Evolutionary conservation across 2,329 filamentous ascomycete genomes (phyloP).

Genomic region (Fusarium oxysporum): DNA sequence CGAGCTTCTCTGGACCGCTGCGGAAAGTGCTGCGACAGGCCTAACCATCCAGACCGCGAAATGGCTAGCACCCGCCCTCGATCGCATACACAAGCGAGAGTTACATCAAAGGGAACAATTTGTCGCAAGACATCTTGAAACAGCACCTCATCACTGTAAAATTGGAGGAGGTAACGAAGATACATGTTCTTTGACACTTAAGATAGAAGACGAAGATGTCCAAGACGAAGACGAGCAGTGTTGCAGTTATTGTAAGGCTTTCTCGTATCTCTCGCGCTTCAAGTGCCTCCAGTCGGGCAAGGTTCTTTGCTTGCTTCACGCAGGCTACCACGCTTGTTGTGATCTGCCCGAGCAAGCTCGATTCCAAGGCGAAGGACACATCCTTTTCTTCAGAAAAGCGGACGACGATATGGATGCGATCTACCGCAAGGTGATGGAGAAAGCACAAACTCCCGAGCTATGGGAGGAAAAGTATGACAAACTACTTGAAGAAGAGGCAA

Average conservation of each 20-base stretch:
- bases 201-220: slow-evolving; percentile 78
- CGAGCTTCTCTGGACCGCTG: slow-evolving; percentile 91
- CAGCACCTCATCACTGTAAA: slow-evolving; percentile 64
- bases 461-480: slow-evolving; percentile 94
- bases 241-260: slow-evolving; percentile 92
- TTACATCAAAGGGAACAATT: slow-evolving; percentile 75
- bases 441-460: slow-evolving; percentile 83
- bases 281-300: slow-evolving; percentile 86
- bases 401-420: slow-evolving; percentile 75
- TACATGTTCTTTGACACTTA: slow-evolving; percentile 69
- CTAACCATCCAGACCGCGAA: slow-evolving; percentile 88
- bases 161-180: slow-evolving; percentile 57
- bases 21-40: slow-evolving; percentile 74
- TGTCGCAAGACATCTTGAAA: slow-evolving; percentile 70
- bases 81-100: slow-evolving; percentile 82
- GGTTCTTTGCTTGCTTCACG: slow-evolving; percentile 84
- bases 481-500: slow-evolving; percentile 83
- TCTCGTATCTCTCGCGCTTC: slow-evolving; percentile 90
- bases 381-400: slow-evolving; percentile 80
- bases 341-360: slow-evolving; percentile 73
- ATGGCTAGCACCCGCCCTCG: slow-evolving; percentile 90
- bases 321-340: slow-evolving; percentile 85
- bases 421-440: slow-evolving; percentile 84
- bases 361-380: slow-evolving; percentile 77
- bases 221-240: slow-evolving; percentile 95